Percentiles rank a stretch among this genome's conserved stretches.
These are phyloP conservation scores for Tetrahymena elliotti DNA, from an alignment of 73 alveolate genomes.

Conservation along the genomic window DNA sequence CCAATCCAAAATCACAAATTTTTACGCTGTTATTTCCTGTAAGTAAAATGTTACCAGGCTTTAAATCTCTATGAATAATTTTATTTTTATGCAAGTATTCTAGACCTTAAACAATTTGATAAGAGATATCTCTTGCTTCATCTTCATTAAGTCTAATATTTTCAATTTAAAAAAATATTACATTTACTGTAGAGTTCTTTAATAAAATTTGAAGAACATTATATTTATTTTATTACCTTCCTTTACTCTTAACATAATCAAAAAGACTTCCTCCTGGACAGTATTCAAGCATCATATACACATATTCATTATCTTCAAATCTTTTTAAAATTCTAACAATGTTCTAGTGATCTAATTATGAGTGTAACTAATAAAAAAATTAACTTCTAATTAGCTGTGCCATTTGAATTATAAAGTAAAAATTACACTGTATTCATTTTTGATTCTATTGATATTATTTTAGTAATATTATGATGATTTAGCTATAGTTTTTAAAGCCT, in stretches of 20 bases:
- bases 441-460: neutral
- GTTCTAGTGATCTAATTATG: constrained; percentile 2
- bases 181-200: neutral
- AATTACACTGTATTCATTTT: neutral
- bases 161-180: neutral
- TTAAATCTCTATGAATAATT: constrained; percentile 47
- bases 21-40: constrained; percentile 18
- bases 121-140: neutral
- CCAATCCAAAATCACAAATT: constrained; percentile 54
- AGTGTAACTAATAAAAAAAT: neutral
- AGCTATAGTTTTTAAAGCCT: neutral
- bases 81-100: constrained; percentile 34
- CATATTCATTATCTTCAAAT: constrained; percentile 20
- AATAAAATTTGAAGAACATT: neutral
- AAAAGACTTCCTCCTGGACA: constrained; percentile 4
- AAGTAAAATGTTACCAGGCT: constrained; percentile 49
- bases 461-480: neutral
- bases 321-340: neutral
- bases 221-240: neutral
- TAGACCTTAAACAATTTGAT: neutral
- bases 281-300: constrained; percentile 15
- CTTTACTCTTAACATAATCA: neutral
- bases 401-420: neutral
- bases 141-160: neutral
- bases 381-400: neutral